Conservation (phyloP, 305 asterid genomes). For the Galium porrigens region DNA sequence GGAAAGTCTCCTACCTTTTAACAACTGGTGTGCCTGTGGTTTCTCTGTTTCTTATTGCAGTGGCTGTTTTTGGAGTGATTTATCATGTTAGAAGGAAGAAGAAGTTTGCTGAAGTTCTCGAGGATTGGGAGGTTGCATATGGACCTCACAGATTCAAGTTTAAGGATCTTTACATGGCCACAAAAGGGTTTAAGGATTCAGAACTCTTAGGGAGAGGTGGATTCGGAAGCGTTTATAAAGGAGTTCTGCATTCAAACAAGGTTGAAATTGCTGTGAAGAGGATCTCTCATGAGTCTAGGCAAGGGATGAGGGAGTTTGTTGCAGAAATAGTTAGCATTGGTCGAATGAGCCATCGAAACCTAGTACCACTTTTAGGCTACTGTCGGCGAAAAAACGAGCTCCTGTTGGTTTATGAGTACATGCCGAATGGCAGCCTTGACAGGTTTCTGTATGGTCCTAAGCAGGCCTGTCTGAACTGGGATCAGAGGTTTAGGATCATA, state of each 20-base stretch:
- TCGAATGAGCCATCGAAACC: conserved; percentile 8
- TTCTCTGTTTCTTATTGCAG: neutral
- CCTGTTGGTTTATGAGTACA: conserved; percentile 4
- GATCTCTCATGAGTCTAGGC: conserved; percentile 6
- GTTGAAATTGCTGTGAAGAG: conserved; percentile 5
- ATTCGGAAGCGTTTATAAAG: conserved; percentile 4
- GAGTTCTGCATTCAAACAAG: neutral
- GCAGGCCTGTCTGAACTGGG: conserved; percentile 1
- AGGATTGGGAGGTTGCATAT: conserved; percentile 6
- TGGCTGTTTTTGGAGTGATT: neutral
- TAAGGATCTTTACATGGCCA: conserved; percentile 4
- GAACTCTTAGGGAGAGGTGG: neutral
- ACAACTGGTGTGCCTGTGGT: neutral
- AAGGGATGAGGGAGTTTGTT: conserved; percentile 4
- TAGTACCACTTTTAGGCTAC: neutral
- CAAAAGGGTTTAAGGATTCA: conserved; percentile 7
- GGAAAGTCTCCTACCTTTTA: neutral
- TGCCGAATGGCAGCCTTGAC: conserved; percentile 3
- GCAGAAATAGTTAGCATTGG: conserved; percentile 9
- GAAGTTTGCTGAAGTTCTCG: conserved; percentile 10
- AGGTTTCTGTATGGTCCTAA: neutral
- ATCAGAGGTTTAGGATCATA: conserved; percentile 4
- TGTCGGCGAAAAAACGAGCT: conserved; percentile 1
- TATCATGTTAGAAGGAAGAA: conserved; percentile 1
- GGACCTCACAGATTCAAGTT: conserved; percentile 9